These are phyloP conservation scores for Sporothrix brunneoviolacea DNA, from an alignment of 2,329 filamentous ascomycete species.

Conservation along the genomic window DNA sequence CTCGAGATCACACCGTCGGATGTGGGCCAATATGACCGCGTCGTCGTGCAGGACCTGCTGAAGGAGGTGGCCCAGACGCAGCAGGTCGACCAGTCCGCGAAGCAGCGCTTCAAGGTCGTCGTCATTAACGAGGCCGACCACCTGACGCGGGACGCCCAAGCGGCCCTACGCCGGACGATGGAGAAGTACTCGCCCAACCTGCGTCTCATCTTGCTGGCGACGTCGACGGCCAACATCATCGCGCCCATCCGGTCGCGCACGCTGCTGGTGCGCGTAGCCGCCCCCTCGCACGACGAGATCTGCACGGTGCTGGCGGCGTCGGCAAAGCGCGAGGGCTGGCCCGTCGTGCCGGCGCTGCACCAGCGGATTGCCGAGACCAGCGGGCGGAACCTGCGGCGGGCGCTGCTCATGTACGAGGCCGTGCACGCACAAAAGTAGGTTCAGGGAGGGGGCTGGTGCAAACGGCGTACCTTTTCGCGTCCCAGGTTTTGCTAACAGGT, in stretches of 20 bases:
- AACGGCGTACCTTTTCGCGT: too few species aligned
- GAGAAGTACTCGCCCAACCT: conserved; percentile 98
- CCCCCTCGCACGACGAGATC: conserved; percentile 81
- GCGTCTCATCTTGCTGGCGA: conserved; percentile 83
- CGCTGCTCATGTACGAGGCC: conserved; percentile 93
- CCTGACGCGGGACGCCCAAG: conserved; percentile 87
- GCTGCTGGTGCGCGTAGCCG: conserved; percentile 82
- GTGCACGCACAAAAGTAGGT: conserved; percentile 93
- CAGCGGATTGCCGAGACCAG: conserved; percentile 83
- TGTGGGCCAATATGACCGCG: conserved; percentile 91
- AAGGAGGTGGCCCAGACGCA: conserved; percentile 99
- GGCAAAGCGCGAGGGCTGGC: conserved; percentile 77
- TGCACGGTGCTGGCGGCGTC: conserved; percentile 64
- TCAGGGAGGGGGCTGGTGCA: too few species aligned
- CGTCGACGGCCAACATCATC: conserved; percentile 97
- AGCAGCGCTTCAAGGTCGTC: conserved; percentile 94
- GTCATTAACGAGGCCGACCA: conserved; percentile 99
- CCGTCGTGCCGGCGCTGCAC: conserved; percentile 68
- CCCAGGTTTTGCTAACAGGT: conserved; percentile 4
- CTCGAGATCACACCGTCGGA: conserved; percentile 97
- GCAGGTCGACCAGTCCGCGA: conserved; percentile 89
- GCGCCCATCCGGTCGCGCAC: conserved; percentile 94
- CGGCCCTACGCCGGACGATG: conserved; percentile 91
- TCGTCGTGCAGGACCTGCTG: conserved; percentile 89
- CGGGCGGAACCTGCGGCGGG: conserved; percentile 80